A percentile compares a stretch with the other conserved stretches of the same genome.
phyloP scores from a whole-genome alignment of 2,329 filamentous ascomycete species.

The Chaetomium sp. region DNA sequence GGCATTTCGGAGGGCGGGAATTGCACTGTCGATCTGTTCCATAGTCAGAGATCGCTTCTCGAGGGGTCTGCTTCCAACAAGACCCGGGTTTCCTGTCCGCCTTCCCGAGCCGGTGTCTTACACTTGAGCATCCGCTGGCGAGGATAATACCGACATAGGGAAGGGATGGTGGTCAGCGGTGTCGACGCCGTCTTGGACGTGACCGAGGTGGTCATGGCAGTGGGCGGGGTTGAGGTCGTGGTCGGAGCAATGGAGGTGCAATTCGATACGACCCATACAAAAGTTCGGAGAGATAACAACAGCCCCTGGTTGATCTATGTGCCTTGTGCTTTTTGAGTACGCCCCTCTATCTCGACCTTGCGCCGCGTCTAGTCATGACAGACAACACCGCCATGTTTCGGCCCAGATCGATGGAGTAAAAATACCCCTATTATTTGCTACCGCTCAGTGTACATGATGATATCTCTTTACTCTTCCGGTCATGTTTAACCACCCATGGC shows the following conservation, averaged over 20 bases:
- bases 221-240: too few species aligned
- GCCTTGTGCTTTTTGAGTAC: too few species aligned
- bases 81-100: conserved; percentile 6
- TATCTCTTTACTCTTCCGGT: neutral
- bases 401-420: neutral
- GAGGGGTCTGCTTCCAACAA: conserved; percentile 14
- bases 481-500: conserved; percentile 2
- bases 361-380: too few species aligned
- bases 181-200: too few species aligned
- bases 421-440: neutral
- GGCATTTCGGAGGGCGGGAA: conserved; percentile 5
- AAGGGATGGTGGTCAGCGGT: too few species aligned
- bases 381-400: neutral
- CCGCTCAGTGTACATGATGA: neutral
- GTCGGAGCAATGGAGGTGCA: too few species aligned
- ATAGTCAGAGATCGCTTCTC: conserved; percentile 9
- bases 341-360: too few species aligned
- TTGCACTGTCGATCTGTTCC: conserved; percentile 12
- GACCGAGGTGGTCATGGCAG: too few species aligned
- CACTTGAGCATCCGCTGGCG: neutral
- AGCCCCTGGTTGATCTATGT: too few species aligned
- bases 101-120: conserved; percentile 12
- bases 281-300: too few species aligned
- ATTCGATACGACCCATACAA: too few species aligned
- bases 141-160: too few species aligned